These are phyloP conservation scores for Coleophoma cylindrospora DNA, from an alignment of 2,329 filamentous ascomycete genomes.

Conservation along the genomic window DNA sequence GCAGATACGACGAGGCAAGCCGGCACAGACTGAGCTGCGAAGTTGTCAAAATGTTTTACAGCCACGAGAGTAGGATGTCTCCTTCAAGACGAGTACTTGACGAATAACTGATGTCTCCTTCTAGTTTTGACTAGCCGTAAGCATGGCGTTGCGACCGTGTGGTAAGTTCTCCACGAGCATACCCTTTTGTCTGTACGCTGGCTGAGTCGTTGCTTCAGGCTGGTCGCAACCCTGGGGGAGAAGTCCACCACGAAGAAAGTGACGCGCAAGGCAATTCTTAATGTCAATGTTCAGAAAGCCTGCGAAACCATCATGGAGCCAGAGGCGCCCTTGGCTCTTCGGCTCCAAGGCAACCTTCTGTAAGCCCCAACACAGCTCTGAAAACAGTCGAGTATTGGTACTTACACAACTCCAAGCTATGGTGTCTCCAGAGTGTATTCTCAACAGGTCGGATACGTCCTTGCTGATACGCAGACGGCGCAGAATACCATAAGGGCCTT, in stretches of 20 bases:
- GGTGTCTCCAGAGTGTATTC: conserved; percentile 81
- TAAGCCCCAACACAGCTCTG: conserved; percentile 28
- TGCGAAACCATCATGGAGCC: conserved; percentile 85
- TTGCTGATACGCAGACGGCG: conserved; percentile 72
- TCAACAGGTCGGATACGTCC: conserved; percentile 83
- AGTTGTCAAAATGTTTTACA: conserved; percentile 74
- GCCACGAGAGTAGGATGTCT: conserved; percentile 71
- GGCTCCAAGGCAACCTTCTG: conserved; percentile 85
- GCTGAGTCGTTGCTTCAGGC: conserved; percentile 47
- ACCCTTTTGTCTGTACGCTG: background rate
- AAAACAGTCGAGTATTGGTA: too few relatives aligned
- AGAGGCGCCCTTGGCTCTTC: conserved; percentile 81
- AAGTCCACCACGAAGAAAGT: conserved; percentile 68
- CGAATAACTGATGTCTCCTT: conserved; percentile 30
- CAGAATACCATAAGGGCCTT: conserved; percentile 69
- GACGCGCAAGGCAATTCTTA: conserved; percentile 79
- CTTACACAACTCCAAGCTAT: conserved; percentile 39
- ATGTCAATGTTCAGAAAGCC: conserved; percentile 81
- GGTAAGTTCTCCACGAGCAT: conserved; percentile 48
- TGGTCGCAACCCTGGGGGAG: conserved; percentile 81
- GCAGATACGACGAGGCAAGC: too few relatives aligned
- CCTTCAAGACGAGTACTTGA: background rate
- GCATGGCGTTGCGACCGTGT: conserved; percentile 92
- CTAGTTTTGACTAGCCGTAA: conserved; percentile 76
- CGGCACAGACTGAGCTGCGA: too few relatives aligned